These are phyloP conservation scores for Amaranthus tricolor DNA, from an alignment of 179 eudicot species.

Conservation along the genomic window DNA sequence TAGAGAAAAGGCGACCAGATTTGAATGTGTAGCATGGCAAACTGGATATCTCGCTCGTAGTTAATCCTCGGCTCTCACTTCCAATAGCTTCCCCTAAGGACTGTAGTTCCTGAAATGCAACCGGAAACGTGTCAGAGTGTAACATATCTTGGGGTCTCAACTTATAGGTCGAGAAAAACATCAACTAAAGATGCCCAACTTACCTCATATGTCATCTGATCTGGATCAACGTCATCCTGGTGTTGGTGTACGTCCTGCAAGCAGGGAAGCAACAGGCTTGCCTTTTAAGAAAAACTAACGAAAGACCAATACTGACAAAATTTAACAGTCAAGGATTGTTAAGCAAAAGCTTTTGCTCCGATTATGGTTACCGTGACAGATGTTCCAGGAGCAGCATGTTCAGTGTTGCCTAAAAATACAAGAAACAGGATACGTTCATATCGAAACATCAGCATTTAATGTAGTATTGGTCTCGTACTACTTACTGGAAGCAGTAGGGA, in stretches of 20 bases:
- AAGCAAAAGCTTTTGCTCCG: background rate
- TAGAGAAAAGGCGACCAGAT: slow-evolving; percentile 46
- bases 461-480: slow-evolving; percentile 9
- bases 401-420: slow-evolving; percentile 41
- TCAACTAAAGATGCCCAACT: background rate
- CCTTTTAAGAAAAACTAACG: background rate
- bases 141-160: background rate
- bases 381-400: slow-evolving; percentile 38
- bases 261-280: slow-evolving; percentile 11
- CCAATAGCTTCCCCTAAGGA: slow-evolving; percentile 59
- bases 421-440: slow-evolving; percentile 11
- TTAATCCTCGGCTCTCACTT: slow-evolving; percentile 60
- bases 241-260: slow-evolving; percentile 29
- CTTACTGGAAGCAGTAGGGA: slow-evolving; percentile 41
- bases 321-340: slow-evolving; percentile 6
- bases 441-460: slow-evolving; percentile 7
- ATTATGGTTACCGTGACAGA: slow-evolving; percentile 45
- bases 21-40: slow-evolving; percentile 62
- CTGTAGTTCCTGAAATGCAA: slow-evolving; percentile 55
- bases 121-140: background rate
- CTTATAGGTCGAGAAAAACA: background rate
- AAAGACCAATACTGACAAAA: background rate
- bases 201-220: slow-evolving; percentile 46
- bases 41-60: slow-evolving; percentile 52
- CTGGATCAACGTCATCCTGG: slow-evolving; percentile 41